Base-by-base conservation (phyloP, 1,284 basidiomycete genomes). In the Farysia itapuensis region DNA sequence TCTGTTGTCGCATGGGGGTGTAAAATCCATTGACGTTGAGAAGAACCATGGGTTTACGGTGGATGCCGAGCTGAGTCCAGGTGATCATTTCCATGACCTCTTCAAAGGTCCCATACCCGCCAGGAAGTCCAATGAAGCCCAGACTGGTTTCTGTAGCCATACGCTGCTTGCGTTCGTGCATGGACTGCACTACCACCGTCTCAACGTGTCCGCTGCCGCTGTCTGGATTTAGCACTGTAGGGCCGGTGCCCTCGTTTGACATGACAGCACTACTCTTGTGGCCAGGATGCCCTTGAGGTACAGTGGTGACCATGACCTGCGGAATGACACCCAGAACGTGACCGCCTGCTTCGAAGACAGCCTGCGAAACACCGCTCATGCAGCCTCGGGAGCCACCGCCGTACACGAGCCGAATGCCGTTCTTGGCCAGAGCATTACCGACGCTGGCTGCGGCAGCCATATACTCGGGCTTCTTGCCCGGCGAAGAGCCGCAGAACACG, bases 71-170 rank as follows among this genome's bases (percentile, higher is more conserved):
- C 74, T 93, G 88, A 8, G 85, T 86, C 92, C 92, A 96, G 3
- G 91, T 93, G 29, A 86, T 83, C 60, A 89, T 91, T 78, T 95
- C 92, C 37, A 95, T 78, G 19, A 91, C 80, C 41, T 95, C 92
- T 77, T 95, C 92, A 63, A 89, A 90, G 0, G 90, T 94, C 14
- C 91, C 91, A 70, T 84, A 93, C 0, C 92, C 92, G 25, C 92
- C 92, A 5, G 92, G 91, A 11, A 95, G 81, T 14, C 85, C 88
- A 37, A 95, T 80, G 69, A 96, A 96, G 0, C 85, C 90, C 22
- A 83, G 81, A 13, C 79, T 77, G 0, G 83, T 83, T 16, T 87
- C 81, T 54, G 82, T 82, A 0, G 90, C 89, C 90, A 95, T 94
- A 69, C 86, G 84, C 12, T 86, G 81, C 76, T 95, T 95, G 18